These are phyloP conservation scores for Ceratobasidium sp. DNA, from an alignment of 1,284 basidiomycete species.

Conservation along the genomic window DNA sequence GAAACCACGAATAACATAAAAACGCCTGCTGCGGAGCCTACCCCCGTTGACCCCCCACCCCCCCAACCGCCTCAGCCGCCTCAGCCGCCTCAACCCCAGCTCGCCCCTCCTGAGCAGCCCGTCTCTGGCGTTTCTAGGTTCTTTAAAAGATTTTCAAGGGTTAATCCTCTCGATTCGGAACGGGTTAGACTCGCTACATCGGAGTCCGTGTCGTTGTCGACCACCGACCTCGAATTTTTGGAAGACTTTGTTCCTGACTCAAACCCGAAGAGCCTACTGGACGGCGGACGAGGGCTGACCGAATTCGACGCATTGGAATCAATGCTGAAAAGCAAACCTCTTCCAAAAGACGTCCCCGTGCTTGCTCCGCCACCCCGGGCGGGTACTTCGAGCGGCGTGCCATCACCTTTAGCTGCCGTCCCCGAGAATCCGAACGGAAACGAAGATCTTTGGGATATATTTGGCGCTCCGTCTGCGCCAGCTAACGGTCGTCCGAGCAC, in stretches of 20 bases:
- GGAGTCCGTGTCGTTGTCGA: conserved; percentile 31
- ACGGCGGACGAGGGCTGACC: conserved; percentile 31
- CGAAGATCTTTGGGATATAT: conserved; percentile 43
- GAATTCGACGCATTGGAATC: conserved; percentile 40
- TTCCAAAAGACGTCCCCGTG: conserved; percentile 28
- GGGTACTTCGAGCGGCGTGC: conserved; percentile 23
- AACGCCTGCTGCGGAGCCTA: conserved; percentile 3
- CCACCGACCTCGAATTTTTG: conserved; percentile 37
- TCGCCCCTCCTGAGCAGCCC: conserved; percentile 14
- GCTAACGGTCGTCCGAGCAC: conserved; percentile 25
- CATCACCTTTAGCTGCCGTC: conserved; percentile 35
- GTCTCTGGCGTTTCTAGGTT: conserved; percentile 33
- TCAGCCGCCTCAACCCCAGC: background rate
- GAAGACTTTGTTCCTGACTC: conserved; percentile 37
- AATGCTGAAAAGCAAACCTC: conserved; percentile 33
- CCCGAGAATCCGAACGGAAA: conserved; percentile 24
- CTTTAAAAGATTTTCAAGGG: conserved; percentile 39
- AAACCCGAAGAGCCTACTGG: conserved; percentile 24
- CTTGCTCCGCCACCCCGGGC: conserved; percentile 31
- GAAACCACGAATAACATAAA: conserved; percentile 24
- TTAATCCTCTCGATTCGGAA: conserved; percentile 33
- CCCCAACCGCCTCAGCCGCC: background rate
- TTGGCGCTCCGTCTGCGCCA: conserved; percentile 16
- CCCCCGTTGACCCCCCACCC: conserved; percentile 17
- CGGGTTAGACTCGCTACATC: conserved; percentile 20